Evolutionary conservation across 371 early-diverging fungal genomes (phyloP).

Genomic region (Apophysomyces trapeziformis): DNA sequence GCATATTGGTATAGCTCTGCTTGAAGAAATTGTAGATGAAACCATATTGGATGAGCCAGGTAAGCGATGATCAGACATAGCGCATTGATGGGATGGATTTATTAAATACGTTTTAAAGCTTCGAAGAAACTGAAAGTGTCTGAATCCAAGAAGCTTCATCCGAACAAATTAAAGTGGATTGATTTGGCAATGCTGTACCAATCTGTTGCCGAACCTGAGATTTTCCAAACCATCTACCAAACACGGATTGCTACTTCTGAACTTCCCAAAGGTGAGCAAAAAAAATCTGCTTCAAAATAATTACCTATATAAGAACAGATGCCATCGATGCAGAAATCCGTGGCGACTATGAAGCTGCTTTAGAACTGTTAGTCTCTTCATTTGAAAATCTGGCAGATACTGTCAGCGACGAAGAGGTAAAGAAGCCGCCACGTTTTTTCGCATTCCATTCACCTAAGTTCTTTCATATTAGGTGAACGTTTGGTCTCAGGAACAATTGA

Average conservation of each 20-base stretch:
- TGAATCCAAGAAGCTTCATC: constrained; percentile 8
- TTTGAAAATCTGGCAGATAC: constrained; percentile 36
- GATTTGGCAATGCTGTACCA: constrained; percentile 66
- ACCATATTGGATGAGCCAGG: background rate
- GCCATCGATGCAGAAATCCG: constrained; percentile 65
- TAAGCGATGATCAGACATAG: constrained; percentile 21
- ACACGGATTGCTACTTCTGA: constrained; percentile 51
- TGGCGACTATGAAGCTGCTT: constrained; percentile 64
- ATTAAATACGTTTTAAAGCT: constrained; percentile 3
- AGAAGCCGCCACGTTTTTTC: background rate
- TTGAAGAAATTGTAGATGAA: constrained; percentile 45
- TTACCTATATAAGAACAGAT: constrained; percentile 15
- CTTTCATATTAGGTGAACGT: constrained; percentile 22
- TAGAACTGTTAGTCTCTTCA: constrained; percentile 49
- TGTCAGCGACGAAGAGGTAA: constrained; percentile 47
- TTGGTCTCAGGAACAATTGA: constrained; percentile 63
- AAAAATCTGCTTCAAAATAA: background rate
- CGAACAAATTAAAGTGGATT: constrained; percentile 51
- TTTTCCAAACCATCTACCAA: constrained; percentile 65
- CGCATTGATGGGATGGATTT: background rate
- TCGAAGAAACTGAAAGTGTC: constrained; percentile 13
- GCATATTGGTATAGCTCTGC: constrained; percentile 60
- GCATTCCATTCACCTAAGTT: too few relatives aligned
- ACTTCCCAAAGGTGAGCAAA: constrained; percentile 39
- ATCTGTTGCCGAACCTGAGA: constrained; percentile 62